Percentiles rank a stretch among this genome's conserved stretches.
phyloP scores from a whole-genome alignment of 495 filamentous ascomycete genomes.

The Aspergillus hancockii region DNA sequence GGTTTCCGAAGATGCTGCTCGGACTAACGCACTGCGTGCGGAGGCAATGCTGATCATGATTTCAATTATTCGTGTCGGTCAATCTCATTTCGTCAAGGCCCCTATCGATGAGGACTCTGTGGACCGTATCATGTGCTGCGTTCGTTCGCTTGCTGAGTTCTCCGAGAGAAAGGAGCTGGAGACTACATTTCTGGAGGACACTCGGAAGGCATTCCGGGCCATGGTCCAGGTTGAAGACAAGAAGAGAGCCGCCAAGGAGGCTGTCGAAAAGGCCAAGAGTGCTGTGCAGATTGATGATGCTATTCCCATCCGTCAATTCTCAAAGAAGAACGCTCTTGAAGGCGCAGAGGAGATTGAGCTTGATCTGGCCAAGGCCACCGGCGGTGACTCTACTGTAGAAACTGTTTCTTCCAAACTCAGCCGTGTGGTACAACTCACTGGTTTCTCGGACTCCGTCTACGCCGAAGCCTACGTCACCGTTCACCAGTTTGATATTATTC shows the following conservation, averaged over 20 bases:
- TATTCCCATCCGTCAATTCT: constrained; percentile 85
- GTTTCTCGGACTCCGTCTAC: constrained; percentile 98
- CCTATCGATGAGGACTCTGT: constrained; percentile 98
- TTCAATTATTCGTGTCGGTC: constrained; percentile 94
- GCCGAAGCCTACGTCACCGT: constrained; percentile 98
- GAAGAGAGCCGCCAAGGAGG: constrained; percentile 90
- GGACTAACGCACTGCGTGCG: constrained; percentile 91
- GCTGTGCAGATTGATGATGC: constrained; percentile 96
- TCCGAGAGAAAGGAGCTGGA: constrained; percentile 85
- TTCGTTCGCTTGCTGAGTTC: constrained; percentile 91
- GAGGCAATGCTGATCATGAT: constrained; percentile 99
- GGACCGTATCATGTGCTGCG: constrained; percentile 95
- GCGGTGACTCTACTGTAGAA: constrained; percentile 80
- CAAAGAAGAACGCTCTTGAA: constrained; percentile 86
- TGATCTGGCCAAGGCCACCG: constrained; percentile 92
- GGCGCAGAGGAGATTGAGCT: constrained; percentile 82
- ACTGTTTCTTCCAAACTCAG: constrained; percentile 91
- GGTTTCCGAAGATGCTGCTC: constrained; percentile 80
- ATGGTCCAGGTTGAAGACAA: constrained; percentile 98
- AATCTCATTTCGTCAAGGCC: constrained; percentile 96
- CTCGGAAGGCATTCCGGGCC: constrained; percentile 92
- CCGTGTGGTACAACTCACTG: constrained; percentile 94
- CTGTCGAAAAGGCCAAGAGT: constrained; percentile 86
- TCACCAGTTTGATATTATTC: constrained; percentile 97
- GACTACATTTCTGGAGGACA: constrained; percentile 92